A percentile compares a stretch with the other conserved stretches of the same genome.
Conservation (phyloP, 768 basidiomycete species). For the Astraeus odoratus region DNA sequence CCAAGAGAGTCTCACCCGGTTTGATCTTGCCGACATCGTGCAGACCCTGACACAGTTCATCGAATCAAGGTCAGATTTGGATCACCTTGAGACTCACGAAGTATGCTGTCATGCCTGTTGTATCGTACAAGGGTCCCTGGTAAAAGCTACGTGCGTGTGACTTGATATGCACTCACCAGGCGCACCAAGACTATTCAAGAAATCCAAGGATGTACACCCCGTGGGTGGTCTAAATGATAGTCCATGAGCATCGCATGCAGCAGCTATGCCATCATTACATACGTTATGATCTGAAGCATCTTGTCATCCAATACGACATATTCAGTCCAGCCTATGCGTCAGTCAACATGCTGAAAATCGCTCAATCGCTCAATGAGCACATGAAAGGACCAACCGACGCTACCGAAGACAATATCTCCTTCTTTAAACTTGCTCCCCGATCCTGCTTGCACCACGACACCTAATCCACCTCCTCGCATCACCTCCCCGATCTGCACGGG, state of each 20-base stretch:
- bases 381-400: slow-evolving; percentile 43
- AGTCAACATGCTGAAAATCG: neutral
- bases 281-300: slow-evolving; percentile 49
- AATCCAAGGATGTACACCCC: slow-evolving; percentile 66
- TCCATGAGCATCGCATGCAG: neutral
- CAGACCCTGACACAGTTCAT: slow-evolving; percentile 51
- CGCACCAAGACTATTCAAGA: slow-evolving; percentile 70
- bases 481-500: slow-evolving; percentile 70
- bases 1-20: slow-evolving; percentile 77
- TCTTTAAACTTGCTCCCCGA: slow-evolving; percentile 45
- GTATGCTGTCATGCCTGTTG: slow-evolving; percentile 80
- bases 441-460: slow-evolving; percentile 55
- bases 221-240: slow-evolving; percentile 38
- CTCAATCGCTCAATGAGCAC: neutral
- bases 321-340: slow-evolving; percentile 64
- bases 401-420: slow-evolving; percentile 66
- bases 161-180: slow-evolving; percentile 43
- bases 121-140: neutral
- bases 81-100: slow-evolving; percentile 45
- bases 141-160: neutral
- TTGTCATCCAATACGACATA: slow-evolving; percentile 58
- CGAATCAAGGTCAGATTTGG: slow-evolving; percentile 3
- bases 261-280: slow-evolving; percentile 17
- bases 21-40: slow-evolving; percentile 76
- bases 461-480: slow-evolving; percentile 70